These are phyloP conservation scores for Cenococcum geophilum DNA, from an alignment of 495 filamentous ascomycete species.

Conservation along the genomic window DNA sequence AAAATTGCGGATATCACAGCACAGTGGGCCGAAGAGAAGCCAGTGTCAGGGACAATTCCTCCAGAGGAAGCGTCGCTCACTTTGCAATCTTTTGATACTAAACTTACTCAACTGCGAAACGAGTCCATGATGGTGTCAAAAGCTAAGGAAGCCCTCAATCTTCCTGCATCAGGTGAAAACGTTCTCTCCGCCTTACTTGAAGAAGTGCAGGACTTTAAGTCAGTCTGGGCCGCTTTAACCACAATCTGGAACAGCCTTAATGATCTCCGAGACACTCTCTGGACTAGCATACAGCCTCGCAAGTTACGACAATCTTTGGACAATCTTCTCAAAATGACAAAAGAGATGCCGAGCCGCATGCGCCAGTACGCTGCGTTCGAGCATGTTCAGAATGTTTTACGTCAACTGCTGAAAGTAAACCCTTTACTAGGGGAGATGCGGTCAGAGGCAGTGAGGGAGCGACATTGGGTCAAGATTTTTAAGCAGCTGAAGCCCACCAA, in stretches of 20 bases:
- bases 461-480: conserved; percentile 97
- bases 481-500: conserved; percentile 86
- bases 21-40: conserved; percentile 94
- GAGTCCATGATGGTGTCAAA: conserved; percentile 92
- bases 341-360: conserved; percentile 99
- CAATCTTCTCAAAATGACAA: conserved; percentile 91
- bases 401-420: conserved; percentile 83
- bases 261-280: conserved; percentile 82
- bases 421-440: conserved; percentile 83
- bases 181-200: conserved; percentile 75
- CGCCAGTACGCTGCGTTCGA: conserved; percentile 98
- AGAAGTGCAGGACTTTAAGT: conserved; percentile 97
- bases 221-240: conserved; percentile 88
- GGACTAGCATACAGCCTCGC: conserved; percentile 87
- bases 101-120: conserved; percentile 71
- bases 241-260: conserved; percentile 97
- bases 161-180: conserved; percentile 71
- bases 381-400: conserved; percentile 88
- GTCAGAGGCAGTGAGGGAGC: conserved; percentile 90
- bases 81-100: conserved; percentile 70
- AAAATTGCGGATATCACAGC: conserved; percentile 76
- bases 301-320: conserved; percentile 87
- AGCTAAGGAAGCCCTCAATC: conserved; percentile 91
- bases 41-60: conserved; percentile 85
- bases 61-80: conserved; percentile 78